Percentiles rank a stretch among this genome's conserved stretches.
phyloP scores from a whole-genome alignment of 208 protist genomes.

The Crithidia mellificae region DNA sequence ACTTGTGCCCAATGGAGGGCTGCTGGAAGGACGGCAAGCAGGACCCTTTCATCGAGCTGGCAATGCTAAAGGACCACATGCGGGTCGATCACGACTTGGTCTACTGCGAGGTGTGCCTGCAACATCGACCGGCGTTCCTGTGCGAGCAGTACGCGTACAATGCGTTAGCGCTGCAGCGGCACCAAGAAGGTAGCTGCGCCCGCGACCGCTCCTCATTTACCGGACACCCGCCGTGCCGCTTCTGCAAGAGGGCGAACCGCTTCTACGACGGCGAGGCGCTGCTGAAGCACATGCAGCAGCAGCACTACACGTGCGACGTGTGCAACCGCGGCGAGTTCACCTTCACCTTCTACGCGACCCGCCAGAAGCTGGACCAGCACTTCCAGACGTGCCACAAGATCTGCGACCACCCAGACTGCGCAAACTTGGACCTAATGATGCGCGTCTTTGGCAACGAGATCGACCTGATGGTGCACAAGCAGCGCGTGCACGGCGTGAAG shows the following conservation, averaged over 20 bases:
- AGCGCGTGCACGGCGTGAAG: slow-evolving; percentile 70
- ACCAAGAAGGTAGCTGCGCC: slow-evolving; percentile 62
- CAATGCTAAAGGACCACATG: slow-evolving; percentile 69
- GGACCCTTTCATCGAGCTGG: slow-evolving; percentile 70
- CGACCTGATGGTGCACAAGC: slow-evolving; percentile 77
- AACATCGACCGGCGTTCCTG: slow-evolving; percentile 74
- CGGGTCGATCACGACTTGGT: slow-evolving; percentile 55
- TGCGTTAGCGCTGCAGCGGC: slow-evolving; percentile 42
- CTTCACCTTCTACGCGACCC: slow-evolving; percentile 84
- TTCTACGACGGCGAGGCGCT: slow-evolving; percentile 87
- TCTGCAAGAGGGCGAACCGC: slow-evolving; percentile 48
- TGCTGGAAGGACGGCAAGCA: slow-evolving; percentile 78
- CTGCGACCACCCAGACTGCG: slow-evolving; percentile 86
- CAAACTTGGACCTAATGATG: slow-evolving; percentile 72
- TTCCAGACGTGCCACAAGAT: slow-evolving; percentile 74
- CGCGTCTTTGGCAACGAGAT: slow-evolving; percentile 83
- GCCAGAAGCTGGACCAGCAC: slow-evolving; percentile 76
- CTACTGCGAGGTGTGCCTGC: slow-evolving; percentile 81
- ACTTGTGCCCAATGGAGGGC: slow-evolving; percentile 61
- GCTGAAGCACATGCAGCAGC: slow-evolving; percentile 86
- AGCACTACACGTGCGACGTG: slow-evolving; percentile 90
- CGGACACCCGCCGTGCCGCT: slow-evolving; percentile 84
- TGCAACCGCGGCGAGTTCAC: slow-evolving; percentile 83
- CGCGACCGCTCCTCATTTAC: slow-evolving; percentile 72
- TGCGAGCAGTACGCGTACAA: slow-evolving; percentile 82